Evolutionary conservation across 225 moss, liverwort and hornwort species (phyloP).

Genomic region (Straminergon stramineum): DNA sequence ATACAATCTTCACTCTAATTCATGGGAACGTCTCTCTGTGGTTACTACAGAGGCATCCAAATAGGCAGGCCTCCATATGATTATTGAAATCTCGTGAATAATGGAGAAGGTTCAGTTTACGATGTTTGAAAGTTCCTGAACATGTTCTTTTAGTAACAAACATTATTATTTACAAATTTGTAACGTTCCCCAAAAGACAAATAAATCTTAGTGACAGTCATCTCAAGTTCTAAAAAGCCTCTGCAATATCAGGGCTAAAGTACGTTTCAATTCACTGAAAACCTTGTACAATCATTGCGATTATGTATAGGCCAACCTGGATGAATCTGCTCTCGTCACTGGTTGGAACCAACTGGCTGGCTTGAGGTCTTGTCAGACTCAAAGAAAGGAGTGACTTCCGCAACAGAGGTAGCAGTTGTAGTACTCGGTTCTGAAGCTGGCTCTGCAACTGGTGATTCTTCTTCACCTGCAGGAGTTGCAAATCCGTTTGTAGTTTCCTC

Average conservation of each 20-base stretch:
- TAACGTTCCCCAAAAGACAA: neutral
- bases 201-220: neutral
- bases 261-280: neutral
- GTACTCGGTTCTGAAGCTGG: neutral
- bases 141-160: neutral
- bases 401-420: neutral
- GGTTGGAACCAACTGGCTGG: neutral
- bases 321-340: neutral
- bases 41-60: neutral
- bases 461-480: neutral
- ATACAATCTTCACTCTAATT: neutral
- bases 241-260: neutral
- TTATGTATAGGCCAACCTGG: neutral
- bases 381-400: constrained; percentile 2
- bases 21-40: neutral
- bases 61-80: neutral
- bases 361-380: neutral
- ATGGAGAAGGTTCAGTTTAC: neutral
- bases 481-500: neutral
- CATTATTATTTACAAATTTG: neutral
- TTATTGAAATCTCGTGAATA: neutral
- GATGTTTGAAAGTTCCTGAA: neutral
- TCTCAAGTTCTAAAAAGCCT: neutral
- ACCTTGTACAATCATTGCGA: neutral
- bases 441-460: neutral